These are phyloP conservation scores for Cichorium intybus DNA, from an alignment of 140 eudicot genomes.

Conservation along the genomic window DNA sequence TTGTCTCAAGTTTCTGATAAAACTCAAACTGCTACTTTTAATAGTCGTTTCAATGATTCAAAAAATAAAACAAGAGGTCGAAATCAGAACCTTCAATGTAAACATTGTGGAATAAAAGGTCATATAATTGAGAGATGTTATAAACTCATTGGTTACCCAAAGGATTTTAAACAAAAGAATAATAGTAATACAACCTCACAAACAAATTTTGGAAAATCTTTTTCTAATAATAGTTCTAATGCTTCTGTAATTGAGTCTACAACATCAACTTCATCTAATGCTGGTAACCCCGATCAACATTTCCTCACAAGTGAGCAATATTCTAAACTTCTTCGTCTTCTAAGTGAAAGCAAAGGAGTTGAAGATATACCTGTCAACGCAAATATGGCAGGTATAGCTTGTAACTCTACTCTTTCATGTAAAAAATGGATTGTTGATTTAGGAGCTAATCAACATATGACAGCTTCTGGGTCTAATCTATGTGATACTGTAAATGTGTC, in stretches of 20 bases:
- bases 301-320: not conserved
- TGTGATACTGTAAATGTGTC: not conserved
- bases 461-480: not conserved
- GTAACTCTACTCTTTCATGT: not conserved
- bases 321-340: not conserved
- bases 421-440: not conserved
- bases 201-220: too few relatives aligned
- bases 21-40: not conserved
- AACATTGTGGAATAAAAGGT: not conserved
- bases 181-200: too few relatives aligned
- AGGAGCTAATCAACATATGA: not conserved
- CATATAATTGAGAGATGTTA: not conserved
- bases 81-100: not conserved
- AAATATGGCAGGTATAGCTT: not conserved
- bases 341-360: too few relatives aligned
- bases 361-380: not conserved
- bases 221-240: too few relatives aligned
- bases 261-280: too few relatives aligned
- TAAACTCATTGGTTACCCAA: not conserved
- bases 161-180: too few relatives aligned
- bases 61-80: not conserved
- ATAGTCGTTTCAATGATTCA: not conserved
- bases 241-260: not conserved
- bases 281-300: not conserved
- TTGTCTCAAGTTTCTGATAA: not conserved